Conservation (phyloP, 2,329 filamentous ascomycete species). For the Plenodomus biglobosus region DNA sequence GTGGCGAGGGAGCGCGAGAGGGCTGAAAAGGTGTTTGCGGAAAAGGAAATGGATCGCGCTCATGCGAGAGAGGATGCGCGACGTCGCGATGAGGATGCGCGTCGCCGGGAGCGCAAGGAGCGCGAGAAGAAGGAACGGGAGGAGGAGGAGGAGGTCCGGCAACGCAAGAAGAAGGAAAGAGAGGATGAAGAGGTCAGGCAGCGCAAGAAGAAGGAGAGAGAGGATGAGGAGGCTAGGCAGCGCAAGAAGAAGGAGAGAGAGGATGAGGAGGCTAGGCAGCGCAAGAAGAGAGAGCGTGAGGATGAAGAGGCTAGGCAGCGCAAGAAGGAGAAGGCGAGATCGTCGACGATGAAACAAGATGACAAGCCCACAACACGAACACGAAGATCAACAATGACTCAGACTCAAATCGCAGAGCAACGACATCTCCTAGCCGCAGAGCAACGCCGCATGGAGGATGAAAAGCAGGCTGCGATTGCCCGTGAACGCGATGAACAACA, state of each 20-base stretch:
- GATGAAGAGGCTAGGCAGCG: slow-evolving; percentile 13
- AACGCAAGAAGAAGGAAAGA: slow-evolving; percentile 1
- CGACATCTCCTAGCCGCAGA: slow-evolving; percentile 25
- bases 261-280: slow-evolving; percentile 2
- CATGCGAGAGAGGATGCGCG: slow-evolving; percentile 16
- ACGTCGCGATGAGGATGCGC: slow-evolving; percentile 10
- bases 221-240: slow-evolving; percentile 10
- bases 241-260: slow-evolving; percentile 7
- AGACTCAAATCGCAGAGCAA: slow-evolving; percentile 17
- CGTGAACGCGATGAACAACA: slow-evolving; percentile 30
- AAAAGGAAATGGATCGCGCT: slow-evolving; percentile 23
- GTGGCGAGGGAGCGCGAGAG: slow-evolving; percentile 24
- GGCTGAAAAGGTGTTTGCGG: slow-evolving; percentile 20
- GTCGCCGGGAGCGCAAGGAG: slow-evolving; percentile 9
- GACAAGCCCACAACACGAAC: slow-evolving; percentile 15
- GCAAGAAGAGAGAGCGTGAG: slow-evolving; percentile 3
- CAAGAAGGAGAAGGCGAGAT: slow-evolving; percentile 21
- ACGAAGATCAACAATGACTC: slow-evolving; percentile 26
- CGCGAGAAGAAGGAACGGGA: slow-evolving; percentile 7
- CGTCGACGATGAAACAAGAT: slow-evolving; percentile 17
- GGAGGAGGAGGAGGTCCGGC: slow-evolving; percentile 5
- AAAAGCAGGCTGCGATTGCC: slow-evolving; percentile 25
- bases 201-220: slow-evolving; percentile 2
- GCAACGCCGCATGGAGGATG: slow-evolving; percentile 22
- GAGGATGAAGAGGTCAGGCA: slow-evolving; percentile 11